Base-by-base conservation (phyloP, 2,329 filamentous ascomycete species). In the Aureobasidium sp. region DNA sequence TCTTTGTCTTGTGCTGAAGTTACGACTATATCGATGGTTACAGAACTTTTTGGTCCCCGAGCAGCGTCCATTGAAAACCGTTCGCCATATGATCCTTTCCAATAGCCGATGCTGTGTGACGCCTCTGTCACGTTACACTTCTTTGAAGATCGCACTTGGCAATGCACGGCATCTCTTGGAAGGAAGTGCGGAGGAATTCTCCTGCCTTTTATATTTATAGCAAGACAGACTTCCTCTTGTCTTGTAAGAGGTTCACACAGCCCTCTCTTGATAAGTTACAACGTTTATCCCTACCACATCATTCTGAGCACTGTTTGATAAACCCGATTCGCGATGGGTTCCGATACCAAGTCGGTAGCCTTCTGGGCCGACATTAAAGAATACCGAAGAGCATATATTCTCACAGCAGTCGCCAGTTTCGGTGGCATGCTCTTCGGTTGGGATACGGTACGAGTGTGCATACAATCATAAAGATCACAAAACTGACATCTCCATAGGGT, bases 371-470 rank as follows among this genome's bases (percentile, higher is more conserved):
- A 77, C 51, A 68, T 77, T 58, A 74, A 76, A 64, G 68, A 69
- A 5, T 75, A 78, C 61, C 72, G 76, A 9, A 69, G 70, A 45
- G 72, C 73, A 7, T 78, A 78, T 61, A 36, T 74, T 25, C 72
- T 78, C 15, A 78, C 76, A 0, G 72, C 71, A 0, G 72, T 77
- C n/a, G 74, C 76, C 5, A 73, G 72, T 0, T 77, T 78, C 65
- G 76, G 76, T 29, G 76, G 75, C 22, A 74, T 75, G 73, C 62
- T 73, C 8, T 74, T 73, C 53, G 72, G 73, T 20, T 74, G 72
- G 73, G 72, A 75, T 41, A 74, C 72, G 4, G 45, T 52, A 42
- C 5, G 25, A 34, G 2, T 34, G 8, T 11, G 17, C 17, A 17
- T 15, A 39, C 6, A 14, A 15, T 11, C 36, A 39, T 15, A 5